phyloP scores from a whole-genome alignment of 225 moss, liverwort and hornwort genomes.

The Pleurozium schreberi region DNA sequence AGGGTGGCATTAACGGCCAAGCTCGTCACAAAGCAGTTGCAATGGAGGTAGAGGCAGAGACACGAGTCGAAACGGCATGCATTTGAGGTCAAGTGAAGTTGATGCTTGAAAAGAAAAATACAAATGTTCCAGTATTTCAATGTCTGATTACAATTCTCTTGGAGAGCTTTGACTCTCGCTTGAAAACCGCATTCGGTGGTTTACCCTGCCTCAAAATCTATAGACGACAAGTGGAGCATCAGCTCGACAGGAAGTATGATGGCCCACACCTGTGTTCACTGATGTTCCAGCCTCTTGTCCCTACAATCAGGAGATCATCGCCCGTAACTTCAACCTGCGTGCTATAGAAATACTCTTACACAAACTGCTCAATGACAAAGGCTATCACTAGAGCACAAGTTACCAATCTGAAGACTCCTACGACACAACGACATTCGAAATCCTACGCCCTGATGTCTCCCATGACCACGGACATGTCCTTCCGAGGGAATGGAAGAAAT shows the following conservation, averaged over 20 bases:
- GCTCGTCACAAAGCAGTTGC: background rate
- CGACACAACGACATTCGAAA: background rate
- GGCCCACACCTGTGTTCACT: background rate
- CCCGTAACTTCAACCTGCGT: background rate
- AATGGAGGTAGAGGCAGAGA: background rate
- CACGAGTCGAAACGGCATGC: background rate
- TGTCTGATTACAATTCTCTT: background rate
- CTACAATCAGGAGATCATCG: background rate
- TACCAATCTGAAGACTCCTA: background rate
- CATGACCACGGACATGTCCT: background rate
- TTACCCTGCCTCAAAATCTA: background rate
- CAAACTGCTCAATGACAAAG: background rate
- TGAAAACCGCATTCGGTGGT: background rate
- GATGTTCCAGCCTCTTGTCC: background rate
- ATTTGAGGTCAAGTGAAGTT: background rate
- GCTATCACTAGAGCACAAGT: background rate
- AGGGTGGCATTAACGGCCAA: background rate
- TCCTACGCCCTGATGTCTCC: background rate
- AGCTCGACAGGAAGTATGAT: background rate
- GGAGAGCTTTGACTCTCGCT: slow-evolving; percentile 24
- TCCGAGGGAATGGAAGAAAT: background rate
- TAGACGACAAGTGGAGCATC: background rate
- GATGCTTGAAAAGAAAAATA: background rate
- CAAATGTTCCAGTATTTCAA: background rate
- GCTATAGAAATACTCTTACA: background rate